Evolutionary conservation across 805 yeast species (phyloP), one percentile per base, ranked within the genome.

Genomic region (Yarrowia divulgata): DNA sequence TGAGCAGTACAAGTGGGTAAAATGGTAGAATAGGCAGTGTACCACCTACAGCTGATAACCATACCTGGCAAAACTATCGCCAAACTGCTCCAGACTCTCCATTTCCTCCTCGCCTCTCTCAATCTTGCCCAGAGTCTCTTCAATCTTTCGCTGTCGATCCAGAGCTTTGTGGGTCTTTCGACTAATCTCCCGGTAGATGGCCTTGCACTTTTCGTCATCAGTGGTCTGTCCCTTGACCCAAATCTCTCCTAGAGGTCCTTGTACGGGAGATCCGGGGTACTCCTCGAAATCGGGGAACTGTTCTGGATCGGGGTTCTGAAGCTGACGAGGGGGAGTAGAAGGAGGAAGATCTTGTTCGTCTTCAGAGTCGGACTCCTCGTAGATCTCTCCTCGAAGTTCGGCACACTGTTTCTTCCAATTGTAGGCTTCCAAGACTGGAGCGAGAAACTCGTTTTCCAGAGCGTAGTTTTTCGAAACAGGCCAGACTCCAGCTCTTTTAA

Each of bases 221-320:
- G 29, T 43, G 23, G 48, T 43, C 23, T 43, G 48, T 4, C 48
- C 48, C 23, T 18, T 43, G 48, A 43, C n/a, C 48, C 48, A 43
- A 9, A 43, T n/a, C 13, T n/a, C 13, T 43, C 48, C 23, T 23
- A 16, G 23, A 43, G 23, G 2, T 1, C 48, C 48, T 43, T 23
- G 7, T 8, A 43, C 3, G 8, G 48, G 23, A 1, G 48, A 43
- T 9, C 48, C 48, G 1, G 48, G 48, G 12, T n/a, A 18, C 48
- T 43, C 29, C 8, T 43, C 48, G n/a, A 43, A 43, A 9, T 43
- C 48, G 23, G 48, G 48, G 12, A 18, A 43, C 48, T 43, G 18
- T 18, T 43, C 48, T 3, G 48, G 48, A 9, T 43, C 48, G 12
- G 48, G 23, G 12, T 43, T 18, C 23, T 43, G 29, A 43, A n/a